Evolutionary conservation across 805 yeast genomes (phyloP).

Genomic region (Candida boidinii): DNA sequence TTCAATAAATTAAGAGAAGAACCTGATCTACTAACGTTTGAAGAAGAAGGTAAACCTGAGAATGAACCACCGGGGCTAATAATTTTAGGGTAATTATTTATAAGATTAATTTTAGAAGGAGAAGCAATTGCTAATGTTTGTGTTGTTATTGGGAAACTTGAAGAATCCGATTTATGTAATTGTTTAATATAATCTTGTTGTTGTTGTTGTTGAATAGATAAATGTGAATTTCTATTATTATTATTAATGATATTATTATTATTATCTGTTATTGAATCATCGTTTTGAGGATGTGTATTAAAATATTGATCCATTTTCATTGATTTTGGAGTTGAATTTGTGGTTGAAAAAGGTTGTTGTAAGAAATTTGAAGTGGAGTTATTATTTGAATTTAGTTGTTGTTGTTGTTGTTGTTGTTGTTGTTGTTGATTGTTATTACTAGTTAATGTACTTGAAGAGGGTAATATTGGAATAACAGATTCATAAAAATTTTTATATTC

Average conservation of each 20-base stretch:
- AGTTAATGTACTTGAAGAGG: conserved; percentile 6
- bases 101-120: conserved; percentile 18
- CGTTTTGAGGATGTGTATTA: not conserved
- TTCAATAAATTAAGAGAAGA: conserved; percentile 11
- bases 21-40: conserved; percentile 9
- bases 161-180: conserved; percentile 22
- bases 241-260: not conserved
- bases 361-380: too few species aligned
- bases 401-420: not conserved
- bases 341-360: too few species aligned
- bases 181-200: conserved; percentile 18
- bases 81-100: conserved; percentile 16
- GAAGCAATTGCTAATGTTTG: conserved; percentile 15
- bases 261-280: not conserved
- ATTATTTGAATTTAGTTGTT: too few species aligned
- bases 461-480: conserved; percentile 24
- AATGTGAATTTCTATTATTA: conserved; percentile 5
- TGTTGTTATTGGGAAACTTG: conserved; percentile 23
- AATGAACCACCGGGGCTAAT: too few species aligned
- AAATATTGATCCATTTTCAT: not conserved
- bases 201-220: conserved; percentile 15
- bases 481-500: conserved; percentile 21
- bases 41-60: conserved; percentile 5
- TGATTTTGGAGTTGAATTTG: too few species aligned
- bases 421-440: not conserved